These are phyloP conservation scores for Hippophae tibetana DNA, from an alignment of 306 rosid genomes.

Conservation along the genomic window DNA sequence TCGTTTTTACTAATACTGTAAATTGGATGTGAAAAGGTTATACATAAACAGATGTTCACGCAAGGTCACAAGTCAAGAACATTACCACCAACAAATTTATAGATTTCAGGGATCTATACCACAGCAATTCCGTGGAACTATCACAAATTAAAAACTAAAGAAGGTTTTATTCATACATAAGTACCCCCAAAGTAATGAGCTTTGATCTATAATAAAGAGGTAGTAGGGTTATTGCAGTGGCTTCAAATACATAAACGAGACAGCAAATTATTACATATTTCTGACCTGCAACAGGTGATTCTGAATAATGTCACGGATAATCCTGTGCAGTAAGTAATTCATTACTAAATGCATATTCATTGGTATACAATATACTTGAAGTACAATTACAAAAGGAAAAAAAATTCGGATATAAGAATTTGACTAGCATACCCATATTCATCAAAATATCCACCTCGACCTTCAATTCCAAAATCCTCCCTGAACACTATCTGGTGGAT, in stretches of 20 bases:
- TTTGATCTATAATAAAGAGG: constrained; percentile 9
- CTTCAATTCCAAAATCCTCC: constrained; percentile 98
- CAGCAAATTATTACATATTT: constrained; percentile 18
- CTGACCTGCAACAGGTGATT: constrained; percentile 91
- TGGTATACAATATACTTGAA: not conserved
- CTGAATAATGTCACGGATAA: constrained; percentile 94
- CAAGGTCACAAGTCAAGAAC: too few relatives aligned
- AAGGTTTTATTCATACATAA: not conserved
- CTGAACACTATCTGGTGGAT: constrained; percentile 78
- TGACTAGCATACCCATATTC: constrained; percentile 66
- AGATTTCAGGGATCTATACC: too few relatives aligned
- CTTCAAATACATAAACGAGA: constrained; percentile 11
- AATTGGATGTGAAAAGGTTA: too few relatives aligned
- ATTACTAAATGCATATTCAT: not conserved
- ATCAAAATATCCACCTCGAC: constrained; percentile 98
- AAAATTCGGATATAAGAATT: not conserved
- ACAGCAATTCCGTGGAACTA: not conserved
- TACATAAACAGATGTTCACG: too few relatives aligned
- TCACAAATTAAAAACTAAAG: constrained; percentile 4
- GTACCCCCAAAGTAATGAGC: constrained; percentile 1
- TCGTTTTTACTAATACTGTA: too few relatives aligned
- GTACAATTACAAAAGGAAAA: not conserved
- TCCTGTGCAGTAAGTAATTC: constrained; percentile 39
- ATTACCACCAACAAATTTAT: too few relatives aligned
- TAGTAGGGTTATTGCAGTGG: not conserved